Conservation (phyloP, 352 stramenopile genomes). For the Pseudoperonospora humuli region DNA sequence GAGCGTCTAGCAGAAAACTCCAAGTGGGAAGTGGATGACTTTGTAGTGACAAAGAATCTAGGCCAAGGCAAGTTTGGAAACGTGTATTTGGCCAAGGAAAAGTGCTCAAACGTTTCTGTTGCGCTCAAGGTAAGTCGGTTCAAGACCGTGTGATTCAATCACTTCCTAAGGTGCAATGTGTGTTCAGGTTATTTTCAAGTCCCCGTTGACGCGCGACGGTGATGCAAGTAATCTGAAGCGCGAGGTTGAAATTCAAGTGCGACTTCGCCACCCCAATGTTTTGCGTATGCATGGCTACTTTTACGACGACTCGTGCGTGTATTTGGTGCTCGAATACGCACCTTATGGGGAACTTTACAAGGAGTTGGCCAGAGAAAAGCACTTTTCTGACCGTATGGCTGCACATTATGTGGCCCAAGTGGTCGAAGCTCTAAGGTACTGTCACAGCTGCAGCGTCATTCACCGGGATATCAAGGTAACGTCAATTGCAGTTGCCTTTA, state of each 20-base stretch:
- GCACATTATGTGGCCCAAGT: conserved; percentile 74
- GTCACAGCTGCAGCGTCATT: conserved; percentile 73
- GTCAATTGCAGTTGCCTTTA: neutral
- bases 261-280: conserved; percentile 68
- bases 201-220: conserved; percentile 44
- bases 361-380: conserved; percentile 44
- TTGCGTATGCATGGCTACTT: conserved; percentile 78
- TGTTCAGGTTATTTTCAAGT: conserved; percentile 59
- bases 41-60: conserved; percentile 66
- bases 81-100: conserved; percentile 76
- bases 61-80: conserved; percentile 85
- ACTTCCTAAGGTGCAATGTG: conserved; percentile 1
- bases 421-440: conserved; percentile 64
- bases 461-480: conserved; percentile 85
- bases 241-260: conserved; percentile 80
- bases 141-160: neutral
- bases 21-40: conserved; percentile 76
- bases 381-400: conserved; percentile 44
- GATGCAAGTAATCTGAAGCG: conserved; percentile 60
- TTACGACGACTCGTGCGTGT: conserved; percentile 75
- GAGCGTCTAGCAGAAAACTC: conserved; percentile 40
- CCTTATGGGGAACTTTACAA: conserved; percentile 79
- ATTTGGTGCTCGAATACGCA: conserved; percentile 81
- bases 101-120: conserved; percentile 50
- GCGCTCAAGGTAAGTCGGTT: conserved; percentile 58